Evolutionary conservation across 768 basidiomycete genomes (phyloP), one percentile per base, ranked within the genome.

Genomic region (Lyophyllum shimeji): DNA sequence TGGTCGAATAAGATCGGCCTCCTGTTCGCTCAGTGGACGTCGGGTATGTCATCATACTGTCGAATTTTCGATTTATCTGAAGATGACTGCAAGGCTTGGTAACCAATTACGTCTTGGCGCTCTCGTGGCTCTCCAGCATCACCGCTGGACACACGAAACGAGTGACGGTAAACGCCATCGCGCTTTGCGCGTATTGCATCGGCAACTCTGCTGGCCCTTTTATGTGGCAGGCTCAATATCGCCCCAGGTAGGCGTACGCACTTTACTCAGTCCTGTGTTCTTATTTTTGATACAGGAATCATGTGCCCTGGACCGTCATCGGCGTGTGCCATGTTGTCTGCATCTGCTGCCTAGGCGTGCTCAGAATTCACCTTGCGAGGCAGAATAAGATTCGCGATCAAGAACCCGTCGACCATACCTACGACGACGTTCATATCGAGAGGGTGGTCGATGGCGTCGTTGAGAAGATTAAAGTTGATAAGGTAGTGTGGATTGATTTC

Each of bases 261-360:
- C 18, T 31, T 27, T 1, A 7, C 5, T 40, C n/a, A 17, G 15
- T 21, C 17, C 12, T 44, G 1, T 6, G 12, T 29, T 18, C 24
- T 44, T 20, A 50, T 7, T 24, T 48, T 50, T 17, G 5, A 49
- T 56, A 57, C 39, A 87, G 87, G 45, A 88, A 90, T 60, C 85
- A 79, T 52, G 66, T 91, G 25, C 90, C 90, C 1, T 93, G 91
- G 90, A 80, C 79, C 50, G 77, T 92, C 62, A 91, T 92, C 52
- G 82, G 86, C 2, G 66, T 84, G 48, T 87, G 86, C 70, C 85
- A 86, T 65, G 57, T 73, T 13, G 57, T 66, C 29, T 85, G 85
- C 68, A 83, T 86, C 40, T 24, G 11, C 51, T 76, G 9, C 39
- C 15, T 40, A 15, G 39, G 39, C 39, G 55, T 76, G 15, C 71